Evolutionary conservation across 139 green algal species (phyloP), one percentile per base, ranked within the genome.

Genomic region (Penium margaritaceum): DNA sequence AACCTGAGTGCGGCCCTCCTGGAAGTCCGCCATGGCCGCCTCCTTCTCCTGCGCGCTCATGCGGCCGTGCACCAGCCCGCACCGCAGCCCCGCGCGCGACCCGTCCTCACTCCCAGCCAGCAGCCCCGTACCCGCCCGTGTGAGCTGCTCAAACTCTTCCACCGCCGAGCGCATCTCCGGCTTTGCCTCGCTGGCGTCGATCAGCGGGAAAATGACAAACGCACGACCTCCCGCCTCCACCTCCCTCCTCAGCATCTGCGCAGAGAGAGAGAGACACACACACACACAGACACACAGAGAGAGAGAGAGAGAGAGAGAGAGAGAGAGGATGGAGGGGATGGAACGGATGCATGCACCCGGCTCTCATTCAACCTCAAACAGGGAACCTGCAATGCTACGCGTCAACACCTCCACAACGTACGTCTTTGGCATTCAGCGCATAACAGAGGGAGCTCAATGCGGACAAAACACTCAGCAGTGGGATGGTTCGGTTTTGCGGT

Each of bases 31-130:
- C 53, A 89, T 62, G 19, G 76, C 84, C 14, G 47, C 68, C 24
- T 77, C 71, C 66, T 90, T 90, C 39, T 95, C 85, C n/a, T 85
- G 84, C 0, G 46, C 62, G 2, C 75, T 30, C 85, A 96, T 90
- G 12, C 85, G 83, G 4, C 89, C 89, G 41, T 89, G 84, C 38
- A 89, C 81, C 80, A 97, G 84, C 32, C 87, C 87, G 57, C 74
- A 81, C 47, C 24, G 34, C 29, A 77, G 67, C n/a, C 74, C 66
- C 14, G 1, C 39, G 21, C 73, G 39, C 34, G 0, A 43, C 5
- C 15, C 47, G 29, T 58, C 47, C 7, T 19, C 47, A 24, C 14
- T 6, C 21, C 57, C 17, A 43, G n/a, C 57, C 29, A 70, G 63
- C 38, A 58, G 41, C 1, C n/a, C n/a, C n/a, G n/a, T n/a, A 21